A percentile compares a stretch with the other conserved stretches of the same genome.
Conservation (phyloP, 495 filamentous ascomycete species). For the Staphylotrichum tortipilum region DNA sequence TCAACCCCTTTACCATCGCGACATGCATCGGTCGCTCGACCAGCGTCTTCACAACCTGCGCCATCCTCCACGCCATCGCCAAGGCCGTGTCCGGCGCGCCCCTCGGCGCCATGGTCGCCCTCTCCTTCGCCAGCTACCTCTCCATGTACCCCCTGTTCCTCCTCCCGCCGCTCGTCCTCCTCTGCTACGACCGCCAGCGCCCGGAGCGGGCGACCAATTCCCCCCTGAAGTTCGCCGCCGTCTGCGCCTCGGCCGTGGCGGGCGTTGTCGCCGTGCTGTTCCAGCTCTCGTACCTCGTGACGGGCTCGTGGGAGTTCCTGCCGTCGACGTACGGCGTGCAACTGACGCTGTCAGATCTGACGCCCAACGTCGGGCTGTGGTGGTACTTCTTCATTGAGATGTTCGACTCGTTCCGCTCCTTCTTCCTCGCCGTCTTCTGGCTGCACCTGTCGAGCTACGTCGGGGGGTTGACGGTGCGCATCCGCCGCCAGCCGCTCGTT, state of each 20-base stretch:
- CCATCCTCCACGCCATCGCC: slow-evolving; percentile 74
- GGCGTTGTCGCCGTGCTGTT: slow-evolving; percentile 49
- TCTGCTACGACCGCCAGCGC: slow-evolving; percentile 64
- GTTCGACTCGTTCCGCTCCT: slow-evolving; percentile 94
- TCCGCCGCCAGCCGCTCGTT: slow-evolving; percentile 78
- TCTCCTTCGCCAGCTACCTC: slow-evolving; percentile 81
- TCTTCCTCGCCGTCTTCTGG: slow-evolving; percentile 98
- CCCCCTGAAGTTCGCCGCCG: slow-evolving; percentile 39
- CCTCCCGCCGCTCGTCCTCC: slow-evolving; percentile 69
- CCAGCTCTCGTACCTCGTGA: slow-evolving; percentile 62
- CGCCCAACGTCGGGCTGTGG: slow-evolving; percentile 93
- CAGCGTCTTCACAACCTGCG: slow-evolving; percentile 80
- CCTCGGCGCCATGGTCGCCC: slow-evolving; percentile 71
- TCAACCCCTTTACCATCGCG: slow-evolving; percentile 91
- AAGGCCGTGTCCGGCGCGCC: slow-evolving; percentile 69
- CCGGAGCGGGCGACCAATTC: slow-evolving; percentile 26
- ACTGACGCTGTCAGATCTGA: slow-evolving; percentile 82
- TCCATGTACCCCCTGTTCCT: slow-evolving; percentile 86
- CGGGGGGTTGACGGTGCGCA: slow-evolving; percentile 67
- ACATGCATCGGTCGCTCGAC: slow-evolving; percentile 91
- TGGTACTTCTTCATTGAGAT: slow-evolving; percentile 99
- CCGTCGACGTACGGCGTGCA: slow-evolving; percentile 85
- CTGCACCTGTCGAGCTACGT: slow-evolving; percentile 86
- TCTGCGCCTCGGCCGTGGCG: slow-evolving; percentile 40
- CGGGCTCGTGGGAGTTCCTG: slow-evolving; percentile 78